These are phyloP conservation scores for Monosporascus ibericus DNA, from an alignment of 2,329 filamentous ascomycete species.

Conservation along the genomic window DNA sequence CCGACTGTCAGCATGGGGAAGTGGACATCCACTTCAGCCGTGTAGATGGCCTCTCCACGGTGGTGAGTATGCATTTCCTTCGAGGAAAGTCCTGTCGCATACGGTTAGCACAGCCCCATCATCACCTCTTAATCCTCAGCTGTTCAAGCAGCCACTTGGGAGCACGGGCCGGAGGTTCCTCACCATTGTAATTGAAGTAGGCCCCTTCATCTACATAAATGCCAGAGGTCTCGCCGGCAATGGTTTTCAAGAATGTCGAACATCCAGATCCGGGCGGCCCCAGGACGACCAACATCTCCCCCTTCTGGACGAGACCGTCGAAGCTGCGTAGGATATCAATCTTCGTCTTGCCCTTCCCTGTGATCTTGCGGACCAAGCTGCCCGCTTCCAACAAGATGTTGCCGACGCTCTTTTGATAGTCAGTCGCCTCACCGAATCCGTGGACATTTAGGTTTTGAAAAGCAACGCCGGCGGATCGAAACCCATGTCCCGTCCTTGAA, in stretches of 20 bases:
- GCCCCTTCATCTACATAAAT: conserved; percentile 65
- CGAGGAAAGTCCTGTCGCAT: conserved; percentile 49
- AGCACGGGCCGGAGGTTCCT: conserved; percentile 9
- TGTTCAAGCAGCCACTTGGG: background rate
- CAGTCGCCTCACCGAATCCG: conserved; percentile 60
- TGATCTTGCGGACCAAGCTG: conserved; percentile 38
- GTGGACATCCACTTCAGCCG: conserved; percentile 76
- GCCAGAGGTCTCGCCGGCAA: conserved; percentile 77
- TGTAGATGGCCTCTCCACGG: conserved; percentile 82
- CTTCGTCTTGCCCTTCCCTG: conserved; percentile 48
- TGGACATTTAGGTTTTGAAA: conserved; percentile 65
- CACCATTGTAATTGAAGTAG: conserved; percentile 77
- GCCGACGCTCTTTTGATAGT: conserved; percentile 63
- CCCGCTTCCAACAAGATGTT: conserved; percentile 52
- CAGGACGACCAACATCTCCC: conserved; percentile 71
- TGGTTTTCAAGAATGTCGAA: conserved; percentile 78
- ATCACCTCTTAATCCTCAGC: background rate
- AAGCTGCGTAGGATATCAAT: conserved; percentile 65
- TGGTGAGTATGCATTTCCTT: conserved; percentile 72
- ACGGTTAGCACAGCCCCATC: conserved; percentile 6
- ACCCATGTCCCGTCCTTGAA: conserved; percentile 44
- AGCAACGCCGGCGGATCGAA: conserved; percentile 57
- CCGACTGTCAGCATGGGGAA: conserved; percentile 73
- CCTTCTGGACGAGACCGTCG: conserved; percentile 61
- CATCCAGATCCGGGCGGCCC: conserved; percentile 71